Evolutionary conservation across 352 stramenopile species (phyloP).

Genomic region (Bremia lactucae): DNA sequence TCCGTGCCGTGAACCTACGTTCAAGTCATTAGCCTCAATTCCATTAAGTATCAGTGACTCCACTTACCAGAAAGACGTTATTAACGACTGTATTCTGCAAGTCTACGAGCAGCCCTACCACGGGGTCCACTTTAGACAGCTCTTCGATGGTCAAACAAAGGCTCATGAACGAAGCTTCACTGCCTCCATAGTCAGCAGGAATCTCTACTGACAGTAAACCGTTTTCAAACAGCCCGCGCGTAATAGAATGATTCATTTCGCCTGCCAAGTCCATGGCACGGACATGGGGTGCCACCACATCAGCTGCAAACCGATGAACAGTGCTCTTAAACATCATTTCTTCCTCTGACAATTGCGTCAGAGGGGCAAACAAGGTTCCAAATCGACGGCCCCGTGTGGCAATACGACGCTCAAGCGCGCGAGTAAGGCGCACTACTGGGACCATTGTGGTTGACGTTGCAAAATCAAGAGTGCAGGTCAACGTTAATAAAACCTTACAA

Average conservation of each 20-base stretch:
- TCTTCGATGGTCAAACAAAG: conserved; percentile 94
- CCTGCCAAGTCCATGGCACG: conserved; percentile 88
- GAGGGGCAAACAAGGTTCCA: conserved; percentile 22
- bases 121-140: conserved; percentile 91
- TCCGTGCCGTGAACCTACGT: conserved; percentile 53
- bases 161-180: conserved; percentile 90
- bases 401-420: not conserved
- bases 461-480: conserved; percentile 9
- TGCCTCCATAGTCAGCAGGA: conserved; percentile 86
- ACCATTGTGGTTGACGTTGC: conserved; percentile 1
- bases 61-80: conserved; percentile 88
- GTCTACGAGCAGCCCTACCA: conserved; percentile 90
- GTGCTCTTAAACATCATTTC: conserved; percentile 65
- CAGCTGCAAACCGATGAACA: conserved; percentile 77
- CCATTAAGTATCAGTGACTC: not conserved
- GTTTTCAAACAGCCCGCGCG: conserved; percentile 88
- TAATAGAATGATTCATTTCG: conserved; percentile 86
- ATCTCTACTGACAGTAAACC: conserved; percentile 95
- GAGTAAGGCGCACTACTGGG: conserved; percentile 1
- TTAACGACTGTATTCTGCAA: conserved; percentile 93
- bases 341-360: conserved; percentile 54
- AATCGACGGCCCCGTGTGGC: conserved; percentile 2
- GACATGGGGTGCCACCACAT: conserved; percentile 82
- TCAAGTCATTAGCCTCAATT: conserved; percentile 1
- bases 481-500: not conserved